Evolutionary conservation across 306 rosid species (phyloP).

Genomic region (Quercus engelmannii): DNA sequence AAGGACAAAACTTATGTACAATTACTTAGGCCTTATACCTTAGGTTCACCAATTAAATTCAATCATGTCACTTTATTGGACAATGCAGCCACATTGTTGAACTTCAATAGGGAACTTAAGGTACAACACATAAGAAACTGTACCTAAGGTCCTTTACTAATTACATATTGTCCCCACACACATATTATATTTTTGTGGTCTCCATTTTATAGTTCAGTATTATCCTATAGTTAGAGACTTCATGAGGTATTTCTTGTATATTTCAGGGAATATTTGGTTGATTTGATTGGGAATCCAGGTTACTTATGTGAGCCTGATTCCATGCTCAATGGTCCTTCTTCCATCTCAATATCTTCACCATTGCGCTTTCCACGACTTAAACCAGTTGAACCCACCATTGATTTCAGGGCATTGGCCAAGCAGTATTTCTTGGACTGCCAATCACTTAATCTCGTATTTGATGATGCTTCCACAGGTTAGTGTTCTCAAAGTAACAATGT

Average conservation of each 20-base stretch:
- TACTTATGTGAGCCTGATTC: conserved; percentile 85
- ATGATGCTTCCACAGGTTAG: conserved; percentile 78
- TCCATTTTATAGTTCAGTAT: neutral
- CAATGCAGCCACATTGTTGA: too few relatives aligned
- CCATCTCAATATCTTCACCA: conserved; percentile 95
- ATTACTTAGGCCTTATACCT: too few relatives aligned
- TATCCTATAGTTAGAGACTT: conserved; percentile 4
- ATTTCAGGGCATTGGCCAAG: conserved; percentile 90
- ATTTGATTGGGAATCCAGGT: conserved; percentile 91
- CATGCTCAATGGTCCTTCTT: conserved; percentile 95
- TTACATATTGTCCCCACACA: too few relatives aligned
- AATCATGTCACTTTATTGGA: too few relatives aligned
- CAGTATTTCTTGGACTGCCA: conserved; percentile 82
- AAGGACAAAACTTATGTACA: too few relatives aligned
- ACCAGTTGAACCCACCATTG: conserved; percentile 68
- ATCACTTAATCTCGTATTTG: conserved; percentile 81
- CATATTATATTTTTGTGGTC: neutral
- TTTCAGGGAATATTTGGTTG: conserved; percentile 88
- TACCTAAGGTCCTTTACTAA: too few relatives aligned
- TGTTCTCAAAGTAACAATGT: neutral
- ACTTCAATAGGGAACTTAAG: too few relatives aligned
- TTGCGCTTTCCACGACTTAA: conserved; percentile 86
- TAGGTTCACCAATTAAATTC: too few relatives aligned
- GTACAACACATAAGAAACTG: too few relatives aligned
- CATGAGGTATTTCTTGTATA: conserved; percentile 21